Conservation (phyloP, 148 eudicot genomes). For the Hydrangea macrophylla region DNA sequence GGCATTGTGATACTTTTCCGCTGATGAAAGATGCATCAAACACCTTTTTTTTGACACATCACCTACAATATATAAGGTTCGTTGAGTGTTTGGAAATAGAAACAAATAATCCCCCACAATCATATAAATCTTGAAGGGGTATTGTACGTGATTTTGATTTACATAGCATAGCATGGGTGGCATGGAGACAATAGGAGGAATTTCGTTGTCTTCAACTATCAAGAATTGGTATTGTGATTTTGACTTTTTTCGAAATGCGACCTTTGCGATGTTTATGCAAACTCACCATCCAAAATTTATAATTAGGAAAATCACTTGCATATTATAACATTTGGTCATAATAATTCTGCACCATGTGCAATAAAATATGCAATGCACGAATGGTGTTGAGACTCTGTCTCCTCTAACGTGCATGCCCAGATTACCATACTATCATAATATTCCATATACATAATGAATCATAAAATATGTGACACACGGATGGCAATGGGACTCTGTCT, state of each 20-base stretch:
- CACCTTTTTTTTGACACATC: no score
- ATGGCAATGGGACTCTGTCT: background rate
- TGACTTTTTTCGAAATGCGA: no score
- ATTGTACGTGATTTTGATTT: no score
- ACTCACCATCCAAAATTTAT: background rate
- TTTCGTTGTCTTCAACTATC: no score
- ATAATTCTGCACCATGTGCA: background rate
- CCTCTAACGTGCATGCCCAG: constrained; percentile 1
- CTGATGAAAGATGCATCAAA: background rate
- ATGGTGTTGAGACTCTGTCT: background rate
- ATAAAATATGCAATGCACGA: constrained; percentile 8
- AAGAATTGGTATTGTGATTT: no score
- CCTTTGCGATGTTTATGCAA: no score
- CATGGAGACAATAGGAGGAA: no score
- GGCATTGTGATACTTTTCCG: background rate
- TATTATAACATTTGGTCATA: background rate
- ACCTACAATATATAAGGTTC: no score
- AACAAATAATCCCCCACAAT: no score
- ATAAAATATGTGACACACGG: background rate
- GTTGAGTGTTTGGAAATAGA: no score
- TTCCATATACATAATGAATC: background rate
- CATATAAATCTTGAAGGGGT: no score
- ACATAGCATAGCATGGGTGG: no score
- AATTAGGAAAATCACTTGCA: background rate
- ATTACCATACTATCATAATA: background rate